Conservation (phyloP, 352 stramenopile species). For the Phytophthora brassicae region DNA sequence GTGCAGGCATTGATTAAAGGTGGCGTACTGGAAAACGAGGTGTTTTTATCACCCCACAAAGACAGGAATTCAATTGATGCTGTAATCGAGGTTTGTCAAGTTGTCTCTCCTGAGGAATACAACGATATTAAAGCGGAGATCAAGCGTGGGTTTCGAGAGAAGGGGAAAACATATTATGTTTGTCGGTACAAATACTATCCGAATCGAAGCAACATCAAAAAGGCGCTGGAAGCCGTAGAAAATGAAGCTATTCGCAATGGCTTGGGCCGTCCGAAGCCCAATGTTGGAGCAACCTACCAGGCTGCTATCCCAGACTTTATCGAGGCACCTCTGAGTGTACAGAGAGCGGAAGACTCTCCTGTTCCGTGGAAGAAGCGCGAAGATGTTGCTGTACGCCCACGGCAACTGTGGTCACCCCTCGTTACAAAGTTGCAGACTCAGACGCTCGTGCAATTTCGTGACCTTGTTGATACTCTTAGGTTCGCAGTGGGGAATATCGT, state of each 20-base stretch:
- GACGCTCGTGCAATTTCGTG: conserved; percentile 57
- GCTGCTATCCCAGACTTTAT: conserved; percentile 48
- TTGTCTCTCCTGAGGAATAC: conserved; percentile 76
- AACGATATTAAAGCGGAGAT: conserved; percentile 72
- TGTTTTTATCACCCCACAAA: conserved; percentile 85
- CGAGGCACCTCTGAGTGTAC: conserved; percentile 15
- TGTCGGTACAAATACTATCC: conserved; percentile 87
- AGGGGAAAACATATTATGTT: conserved; percentile 63
- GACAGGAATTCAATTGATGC: conserved; percentile 84
- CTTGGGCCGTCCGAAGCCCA: conserved; percentile 64
- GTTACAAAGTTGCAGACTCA: conserved; percentile 44
- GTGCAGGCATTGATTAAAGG: conserved; percentile 61
- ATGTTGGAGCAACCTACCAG: conserved; percentile 67
- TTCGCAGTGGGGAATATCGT: conserved; percentile 75
- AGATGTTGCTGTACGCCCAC: conserved; percentile 27
- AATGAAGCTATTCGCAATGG: conserved; percentile 73
- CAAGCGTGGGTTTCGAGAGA: conserved; percentile 68
- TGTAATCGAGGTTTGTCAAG: conserved; percentile 72
- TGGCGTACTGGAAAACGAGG: conserved; percentile 65
- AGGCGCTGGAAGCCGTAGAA: conserved; percentile 64
- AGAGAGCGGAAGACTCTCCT: conserved; percentile 18
- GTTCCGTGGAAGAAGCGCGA: conserved; percentile 38
- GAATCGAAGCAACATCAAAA: conserved; percentile 57
- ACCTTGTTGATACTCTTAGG: conserved; percentile 54
- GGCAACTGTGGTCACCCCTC: conserved; percentile 73